Conservation (phyloP, 352 stramenopile genomes). For the Phytopythium oedochilum region DNA sequence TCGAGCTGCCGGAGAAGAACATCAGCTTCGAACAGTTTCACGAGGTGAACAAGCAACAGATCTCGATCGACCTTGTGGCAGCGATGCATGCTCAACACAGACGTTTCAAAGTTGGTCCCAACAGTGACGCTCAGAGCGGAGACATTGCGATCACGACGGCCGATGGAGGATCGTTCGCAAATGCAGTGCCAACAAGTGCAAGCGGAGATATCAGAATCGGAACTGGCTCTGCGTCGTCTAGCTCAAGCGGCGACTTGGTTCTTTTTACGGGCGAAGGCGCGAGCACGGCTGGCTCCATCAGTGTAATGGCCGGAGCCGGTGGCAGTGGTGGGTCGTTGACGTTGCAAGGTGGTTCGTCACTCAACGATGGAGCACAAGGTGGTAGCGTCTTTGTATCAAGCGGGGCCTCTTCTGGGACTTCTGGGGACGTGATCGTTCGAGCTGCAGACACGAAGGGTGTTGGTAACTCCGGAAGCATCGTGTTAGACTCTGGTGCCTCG, state of each 20-base stretch:
- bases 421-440: conserved; percentile 16
- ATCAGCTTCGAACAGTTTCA: conserved; percentile 90
- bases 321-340: conserved; percentile 25
- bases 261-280: conserved; percentile 24
- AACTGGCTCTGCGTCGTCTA: conserved; percentile 26
- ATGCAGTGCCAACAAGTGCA: conserved; percentile 21
- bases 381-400: conserved; percentile 28
- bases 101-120: conserved; percentile 56
- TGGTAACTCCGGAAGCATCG: conserved; percentile 23
- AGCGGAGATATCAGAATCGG: conserved; percentile 31
- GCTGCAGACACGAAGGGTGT: conserved; percentile 21
- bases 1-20: conserved; percentile 81
- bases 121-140: conserved; percentile 34
- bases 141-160: conserved; percentile 42
- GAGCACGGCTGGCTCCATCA: conserved; percentile 21
- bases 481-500: conserved; percentile 22
- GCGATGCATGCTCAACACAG: conserved; percentile 85
- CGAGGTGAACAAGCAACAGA: conserved; percentile 92
- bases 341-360: conserved; percentile 33
- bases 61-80: conserved; percentile 89
- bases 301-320: conserved; percentile 24
- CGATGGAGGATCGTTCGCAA: conserved; percentile 31
- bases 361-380: conserved; percentile 11
- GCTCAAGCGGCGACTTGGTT: conserved; percentile 22
- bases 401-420: conserved; percentile 15